Evolutionary conservation across 108 stramenopile genomes (phyloP).

Genomic region (Nitzschia sp.): DNA sequence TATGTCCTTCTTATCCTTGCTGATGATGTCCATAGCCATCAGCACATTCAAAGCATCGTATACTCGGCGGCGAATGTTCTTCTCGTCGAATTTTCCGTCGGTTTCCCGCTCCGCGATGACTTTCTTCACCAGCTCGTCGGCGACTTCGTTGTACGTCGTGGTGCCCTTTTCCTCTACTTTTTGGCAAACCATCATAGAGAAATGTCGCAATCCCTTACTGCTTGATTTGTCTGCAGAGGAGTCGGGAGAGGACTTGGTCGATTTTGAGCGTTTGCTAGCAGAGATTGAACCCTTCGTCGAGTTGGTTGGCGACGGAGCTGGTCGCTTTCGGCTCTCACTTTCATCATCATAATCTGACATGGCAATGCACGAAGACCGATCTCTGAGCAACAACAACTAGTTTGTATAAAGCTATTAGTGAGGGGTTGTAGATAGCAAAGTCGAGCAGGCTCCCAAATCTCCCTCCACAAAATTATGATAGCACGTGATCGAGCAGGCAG

Average conservation of each 20-base stretch:
- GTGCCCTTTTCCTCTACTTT: constrained; percentile 93
- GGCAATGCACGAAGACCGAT: not conserved
- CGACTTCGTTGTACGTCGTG: constrained; percentile 95
- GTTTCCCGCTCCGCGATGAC: constrained; percentile 54
- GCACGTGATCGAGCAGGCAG: no score
- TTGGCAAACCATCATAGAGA: constrained; percentile 90
- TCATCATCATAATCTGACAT: constrained; percentile 19
- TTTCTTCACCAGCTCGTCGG: constrained; percentile 86
- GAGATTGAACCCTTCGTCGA: constrained; percentile 6
- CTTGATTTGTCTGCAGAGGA: constrained; percentile 8
- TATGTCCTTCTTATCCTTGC: constrained; percentile 87
- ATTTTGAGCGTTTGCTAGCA: constrained; percentile 11
- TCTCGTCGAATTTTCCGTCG: constrained; percentile 81
- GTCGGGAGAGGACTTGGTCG: constrained; percentile 12
- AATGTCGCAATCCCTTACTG: constrained; percentile 82
- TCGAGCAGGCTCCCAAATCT: no score
- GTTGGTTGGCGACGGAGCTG: constrained; percentile 13
- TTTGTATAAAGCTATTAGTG: no score
- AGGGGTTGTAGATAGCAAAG: no score
- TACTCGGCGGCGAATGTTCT: constrained; percentile 92
- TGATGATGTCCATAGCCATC: constrained; percentile 96
- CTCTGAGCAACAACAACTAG: not conserved
- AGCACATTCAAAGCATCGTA: constrained; percentile 96
- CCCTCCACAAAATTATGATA: no score
- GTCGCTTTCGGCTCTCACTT: constrained; percentile 23